Conservation (phyloP, 1,284 basidiomycete genomes). For the Vanrija humicola region DNA sequence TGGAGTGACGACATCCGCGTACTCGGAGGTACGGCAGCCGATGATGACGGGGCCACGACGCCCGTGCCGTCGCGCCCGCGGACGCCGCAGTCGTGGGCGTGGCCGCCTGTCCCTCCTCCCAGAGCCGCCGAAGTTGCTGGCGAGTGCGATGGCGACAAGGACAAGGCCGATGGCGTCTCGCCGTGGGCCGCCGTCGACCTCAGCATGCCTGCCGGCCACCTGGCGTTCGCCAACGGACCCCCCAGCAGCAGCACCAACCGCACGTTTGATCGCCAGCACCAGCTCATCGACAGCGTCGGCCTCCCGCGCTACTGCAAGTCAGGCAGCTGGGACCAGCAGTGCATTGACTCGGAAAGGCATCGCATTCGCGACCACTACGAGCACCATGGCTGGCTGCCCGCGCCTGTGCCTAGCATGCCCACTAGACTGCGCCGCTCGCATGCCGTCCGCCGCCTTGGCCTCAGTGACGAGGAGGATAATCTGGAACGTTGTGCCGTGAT, state of each 20-base stretch:
- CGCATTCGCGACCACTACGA: conserved; percentile 28
- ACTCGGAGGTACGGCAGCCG: conserved; percentile 3
- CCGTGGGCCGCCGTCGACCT: not conserved
- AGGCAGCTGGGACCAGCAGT: conserved; percentile 1
- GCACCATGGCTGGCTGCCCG: conserved; percentile 33
- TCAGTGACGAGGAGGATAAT: conserved; percentile 20
- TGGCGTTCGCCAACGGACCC: not conserved
- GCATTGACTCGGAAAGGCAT: conserved; percentile 9
- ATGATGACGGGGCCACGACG: not conserved
- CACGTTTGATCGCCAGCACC: not conserved
- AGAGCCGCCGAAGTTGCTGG: not conserved
- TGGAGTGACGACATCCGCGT: conserved; percentile 1
- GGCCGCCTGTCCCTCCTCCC: not conserved
- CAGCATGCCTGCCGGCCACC: not conserved
- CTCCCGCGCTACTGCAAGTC: conserved; percentile 6
- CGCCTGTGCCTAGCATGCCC: conserved; percentile 12
- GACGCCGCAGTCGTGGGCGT: not conserved
- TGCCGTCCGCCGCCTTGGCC: conserved; percentile 25
- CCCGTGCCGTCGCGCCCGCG: not conserved
- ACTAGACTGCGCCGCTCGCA: conserved; percentile 2
- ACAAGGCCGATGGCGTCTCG: not conserved
- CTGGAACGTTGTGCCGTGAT: conserved; percentile 27
- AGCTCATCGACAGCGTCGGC: not conserved
- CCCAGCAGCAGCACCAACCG: not conserved
- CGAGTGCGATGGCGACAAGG: not conserved